These are phyloP conservation scores for Colletotrichum spaethianum DNA, from an alignment of 2,329 filamentous ascomycete species.

Conservation along the genomic window DNA sequence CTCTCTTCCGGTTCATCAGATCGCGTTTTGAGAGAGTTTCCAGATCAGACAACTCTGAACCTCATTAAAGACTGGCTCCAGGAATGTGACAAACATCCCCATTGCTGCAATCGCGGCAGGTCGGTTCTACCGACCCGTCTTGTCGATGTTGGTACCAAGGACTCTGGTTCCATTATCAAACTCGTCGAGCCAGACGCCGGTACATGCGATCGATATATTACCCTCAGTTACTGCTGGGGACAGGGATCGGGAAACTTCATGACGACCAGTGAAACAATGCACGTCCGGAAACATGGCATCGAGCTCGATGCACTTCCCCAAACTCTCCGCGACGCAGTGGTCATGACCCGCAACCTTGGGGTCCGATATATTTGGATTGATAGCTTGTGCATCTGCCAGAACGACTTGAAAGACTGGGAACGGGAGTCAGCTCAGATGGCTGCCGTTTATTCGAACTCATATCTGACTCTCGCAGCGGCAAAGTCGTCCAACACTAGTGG, in stretches of 20 bases:
- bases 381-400: constrained; percentile 50
- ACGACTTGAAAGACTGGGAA: constrained; percentile 45
- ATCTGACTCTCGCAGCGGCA: constrained; percentile 46
- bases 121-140: constrained; percentile 17
- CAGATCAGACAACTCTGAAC: constrained; percentile 21
- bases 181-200: constrained; percentile 21
- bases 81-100: constrained; percentile 22
- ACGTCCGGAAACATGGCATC: constrained; percentile 13
- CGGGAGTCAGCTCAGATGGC: constrained; percentile 45
- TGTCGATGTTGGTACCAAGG: constrained; percentile 6
- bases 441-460: constrained; percentile 46
- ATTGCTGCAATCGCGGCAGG: not conserved
- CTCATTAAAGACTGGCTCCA: constrained; percentile 23
- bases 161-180: not conserved
- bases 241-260: constrained; percentile 10
- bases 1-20: constrained; percentile 7
- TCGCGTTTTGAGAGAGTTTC: constrained; percentile 20
- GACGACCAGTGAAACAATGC: constrained; percentile 25
- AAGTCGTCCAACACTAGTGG: constrained; percentile 42
- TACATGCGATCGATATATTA: constrained; percentile 10
- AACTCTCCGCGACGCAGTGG: constrained; percentile 47
- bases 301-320: constrained; percentile 36
- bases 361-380: constrained; percentile 51
- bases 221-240: constrained; percentile 37
- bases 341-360: constrained; percentile 44